phyloP scores from a whole-genome alignment of 768 basidiomycete genomes.

The Tulasnella sp. region DNA sequence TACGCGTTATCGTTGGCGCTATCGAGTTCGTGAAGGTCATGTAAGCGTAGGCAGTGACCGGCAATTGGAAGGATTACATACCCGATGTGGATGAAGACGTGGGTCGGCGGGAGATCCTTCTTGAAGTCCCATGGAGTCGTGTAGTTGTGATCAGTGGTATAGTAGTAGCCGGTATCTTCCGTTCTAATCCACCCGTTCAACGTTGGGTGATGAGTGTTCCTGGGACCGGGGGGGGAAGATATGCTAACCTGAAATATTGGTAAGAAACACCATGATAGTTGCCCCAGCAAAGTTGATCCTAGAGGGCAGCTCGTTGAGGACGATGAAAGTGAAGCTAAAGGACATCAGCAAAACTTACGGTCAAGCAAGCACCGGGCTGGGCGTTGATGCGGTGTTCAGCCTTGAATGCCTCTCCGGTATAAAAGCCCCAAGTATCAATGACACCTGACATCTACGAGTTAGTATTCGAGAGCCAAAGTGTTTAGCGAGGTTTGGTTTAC shows the following conservation, averaged over 20 bases:
- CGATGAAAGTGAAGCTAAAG: neutral
- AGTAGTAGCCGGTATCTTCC: constrained; percentile 45
- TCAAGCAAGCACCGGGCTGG: constrained; percentile 43
- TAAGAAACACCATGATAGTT: constrained; percentile 25
- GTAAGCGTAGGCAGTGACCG: too few species aligned
- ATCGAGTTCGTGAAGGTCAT: neutral
- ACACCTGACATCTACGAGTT: constrained; percentile 27
- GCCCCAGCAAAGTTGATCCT: constrained; percentile 20
- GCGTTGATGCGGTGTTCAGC: constrained; percentile 42
- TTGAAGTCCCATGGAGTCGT: constrained; percentile 48
- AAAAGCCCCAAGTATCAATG: constrained; percentile 46
- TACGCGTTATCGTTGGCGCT: constrained; percentile 49
- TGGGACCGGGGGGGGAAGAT: neutral
- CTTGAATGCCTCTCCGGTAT: constrained; percentile 39
- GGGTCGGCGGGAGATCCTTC: constrained; percentile 38
- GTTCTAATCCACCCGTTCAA: constrained; percentile 27
- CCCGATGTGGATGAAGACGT: constrained; percentile 48
- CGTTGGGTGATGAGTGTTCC: neutral
- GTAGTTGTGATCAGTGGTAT: constrained; percentile 45
- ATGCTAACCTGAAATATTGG: constrained; percentile 32
- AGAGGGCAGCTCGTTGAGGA: neutral
- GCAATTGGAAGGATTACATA: constrained; percentile 22
- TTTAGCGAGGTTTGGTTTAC: neutral
- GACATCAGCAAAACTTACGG: constrained; percentile 21
- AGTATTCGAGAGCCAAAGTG: neutral